Base-by-base conservation (phyloP, 1,139 yeast species). In the Pichia sp. region DNA sequence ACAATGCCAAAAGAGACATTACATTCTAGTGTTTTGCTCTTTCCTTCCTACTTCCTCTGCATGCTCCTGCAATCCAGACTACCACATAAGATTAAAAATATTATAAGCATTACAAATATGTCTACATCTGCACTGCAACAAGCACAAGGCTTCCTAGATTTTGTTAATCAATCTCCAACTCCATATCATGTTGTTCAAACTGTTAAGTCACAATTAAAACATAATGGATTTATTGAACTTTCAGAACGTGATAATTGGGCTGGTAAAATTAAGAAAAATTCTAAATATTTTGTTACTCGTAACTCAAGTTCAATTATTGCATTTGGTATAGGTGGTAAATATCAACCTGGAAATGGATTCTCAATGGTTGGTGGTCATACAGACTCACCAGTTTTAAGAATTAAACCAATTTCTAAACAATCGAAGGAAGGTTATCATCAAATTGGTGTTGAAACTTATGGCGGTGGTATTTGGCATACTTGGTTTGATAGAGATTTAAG, bases 401-500 rank as follows among this genome's bases (percentile, higher is more conserved):
- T 92, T 56, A 92, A 92, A 67, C 98, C 98, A n/a, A 71, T 84
- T 37, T 86, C 96, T 28, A 79, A 81, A 57, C 79, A 79, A 58
- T 65, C 71, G 8, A 68, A 74, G 12, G 90, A 85, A 56, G 96
- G 95, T 0, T 92, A 82, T 57, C 74, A 80, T 51, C 97, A 90
- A 63, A 80, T 92, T 24, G 97, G 96, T 34, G 95, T 92, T 6
- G 98, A 92, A 63, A 79, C 82, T 42, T 92, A 92, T 58, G 98
- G 98, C 41, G 98, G 98, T 29, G 90, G 96, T 42, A 80, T 90
- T 47, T 95, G 97, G 77, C 87, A 82, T 66, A 66, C 85, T 29
- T 84, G 94, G 94, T 92, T 92, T 60, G 98, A 92, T 64, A 78
- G 97, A 51, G 97, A 92, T 62, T 72, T 92, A 58, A 77, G 95